These are phyloP conservation scores for Protea cynaroides DNA, from an alignment of 164 flowering plant genomes.

Conservation along the genomic window DNA sequence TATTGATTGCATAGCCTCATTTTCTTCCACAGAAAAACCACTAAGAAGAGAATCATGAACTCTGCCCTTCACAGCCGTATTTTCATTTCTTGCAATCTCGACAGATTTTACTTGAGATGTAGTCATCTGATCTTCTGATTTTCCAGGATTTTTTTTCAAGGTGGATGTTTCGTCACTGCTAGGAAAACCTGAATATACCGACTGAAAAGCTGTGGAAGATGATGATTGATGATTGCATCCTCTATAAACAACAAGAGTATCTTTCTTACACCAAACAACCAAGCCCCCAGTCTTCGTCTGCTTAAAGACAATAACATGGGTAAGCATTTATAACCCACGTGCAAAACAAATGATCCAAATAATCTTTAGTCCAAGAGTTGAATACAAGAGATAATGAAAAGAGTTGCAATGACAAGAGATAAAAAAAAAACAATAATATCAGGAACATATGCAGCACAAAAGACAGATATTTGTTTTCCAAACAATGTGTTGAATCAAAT, in stretches of 20 bases:
- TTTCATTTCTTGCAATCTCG: constrained; percentile 7
- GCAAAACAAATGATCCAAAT: too few species aligned
- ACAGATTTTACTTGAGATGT: constrained; percentile 3
- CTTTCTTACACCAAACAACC: constrained; percentile 79
- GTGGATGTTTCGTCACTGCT: constrained; percentile 12
- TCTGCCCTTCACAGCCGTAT: constrained; percentile 4
- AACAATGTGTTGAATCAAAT: neutral
- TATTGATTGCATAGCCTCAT: constrained; percentile 14
- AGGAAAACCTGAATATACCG: constrained; percentile 11
- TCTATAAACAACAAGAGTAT: constrained; percentile 67
- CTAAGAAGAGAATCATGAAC: constrained; percentile 13
- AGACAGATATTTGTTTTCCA: too few species aligned
- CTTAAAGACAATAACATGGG: constrained; percentile 2
- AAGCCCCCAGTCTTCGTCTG: constrained; percentile 89
- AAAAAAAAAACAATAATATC: too few species aligned
- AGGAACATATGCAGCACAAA: too few species aligned
- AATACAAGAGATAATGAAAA: too few species aligned
- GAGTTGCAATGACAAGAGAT: too few species aligned
- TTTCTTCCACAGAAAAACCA: constrained; percentile 10
- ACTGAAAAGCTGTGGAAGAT: constrained; percentile 12
- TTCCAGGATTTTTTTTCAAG: constrained; percentile 3
- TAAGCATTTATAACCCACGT: neutral
- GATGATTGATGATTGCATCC: constrained; percentile 36
- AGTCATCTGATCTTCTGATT: constrained; percentile 13
- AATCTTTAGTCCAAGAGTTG: too few species aligned